Conservation (phyloP, 352 stramenopile genomes). For the Globisporangium takayamanum region DNA sequence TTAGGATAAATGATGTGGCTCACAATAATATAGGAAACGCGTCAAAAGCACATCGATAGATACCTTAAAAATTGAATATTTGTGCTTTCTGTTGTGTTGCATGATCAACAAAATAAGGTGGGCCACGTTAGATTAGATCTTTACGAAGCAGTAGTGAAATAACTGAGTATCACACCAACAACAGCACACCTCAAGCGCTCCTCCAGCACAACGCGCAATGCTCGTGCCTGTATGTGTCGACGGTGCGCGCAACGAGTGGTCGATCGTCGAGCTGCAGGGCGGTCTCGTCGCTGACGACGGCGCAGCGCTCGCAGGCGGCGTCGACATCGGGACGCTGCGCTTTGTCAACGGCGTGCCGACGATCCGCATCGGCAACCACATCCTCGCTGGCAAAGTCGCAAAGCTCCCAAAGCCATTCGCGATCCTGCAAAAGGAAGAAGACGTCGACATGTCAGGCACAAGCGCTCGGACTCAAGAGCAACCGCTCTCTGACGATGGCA, state of each 20-base stretch:
- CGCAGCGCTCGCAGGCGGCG: conserved; percentile 18
- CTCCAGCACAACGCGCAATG: conserved; percentile 24
- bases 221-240: conserved; percentile 62
- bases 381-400: conserved; percentile 61
- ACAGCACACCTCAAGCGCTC: neutral
- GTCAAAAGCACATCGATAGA: neutral
- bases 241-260: conserved; percentile 65
- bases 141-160: neutral
- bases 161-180: conserved; percentile 18
- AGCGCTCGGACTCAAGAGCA: neutral
- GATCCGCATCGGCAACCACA: conserved; percentile 79
- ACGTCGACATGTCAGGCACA: too few species aligned
- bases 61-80: neutral
- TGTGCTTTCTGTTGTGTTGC: too few species aligned
- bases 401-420: conserved; percentile 72
- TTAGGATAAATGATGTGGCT: neutral
- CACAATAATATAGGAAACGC: neutral
- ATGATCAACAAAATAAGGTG: too few species aligned
- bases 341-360: conserved; percentile 62
- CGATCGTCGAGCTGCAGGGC: conserved; percentile 78
- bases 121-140: neutral
- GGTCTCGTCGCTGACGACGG: conserved; percentile 43
- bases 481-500: neutral
- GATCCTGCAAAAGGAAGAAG: conserved; percentile 50
- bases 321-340: conserved; percentile 63